phyloP scores from a whole-genome alignment of 2,329 filamentous ascomycete genomes.

The Chalaropsis thielavioides region DNA sequence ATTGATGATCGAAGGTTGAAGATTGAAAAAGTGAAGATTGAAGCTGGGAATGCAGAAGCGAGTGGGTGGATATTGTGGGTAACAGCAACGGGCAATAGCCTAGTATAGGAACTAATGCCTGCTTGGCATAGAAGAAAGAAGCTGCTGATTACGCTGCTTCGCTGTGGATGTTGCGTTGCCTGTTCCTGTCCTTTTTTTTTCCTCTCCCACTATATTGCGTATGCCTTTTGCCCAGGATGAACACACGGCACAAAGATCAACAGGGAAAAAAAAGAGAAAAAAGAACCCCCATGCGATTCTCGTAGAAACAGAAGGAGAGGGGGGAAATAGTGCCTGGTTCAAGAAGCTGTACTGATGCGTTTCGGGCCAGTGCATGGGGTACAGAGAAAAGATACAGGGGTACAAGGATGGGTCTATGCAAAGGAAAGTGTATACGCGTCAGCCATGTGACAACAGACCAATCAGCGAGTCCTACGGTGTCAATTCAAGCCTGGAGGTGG shows the following conservation, averaged over 20 bases:
- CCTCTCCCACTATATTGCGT: background rate
- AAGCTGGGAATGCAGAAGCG: background rate
- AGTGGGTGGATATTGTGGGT: background rate
- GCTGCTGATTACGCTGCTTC: conserved; percentile 11
- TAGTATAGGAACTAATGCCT: background rate
- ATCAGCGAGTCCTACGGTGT: conserved; percentile 17
- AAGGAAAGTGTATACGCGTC: conserved; percentile 22
- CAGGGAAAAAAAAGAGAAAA: background rate
- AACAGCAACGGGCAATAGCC: background rate
- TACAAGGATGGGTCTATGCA: conserved; percentile 6
- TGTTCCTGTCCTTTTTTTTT: background rate
- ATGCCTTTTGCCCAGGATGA: background rate
- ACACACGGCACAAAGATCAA: background rate
- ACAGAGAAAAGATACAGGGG: background rate
- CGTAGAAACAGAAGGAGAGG: background rate
- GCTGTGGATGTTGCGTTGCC: background rate
- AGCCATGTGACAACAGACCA: conserved; percentile 23
- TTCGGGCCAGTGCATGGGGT: conserved; percentile 11
- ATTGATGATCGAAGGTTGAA: background rate
- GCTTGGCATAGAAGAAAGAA: conserved; percentile 6
- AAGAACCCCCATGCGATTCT: background rate
- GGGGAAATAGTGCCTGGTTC: no score
- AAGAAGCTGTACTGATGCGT: conserved; percentile 4
- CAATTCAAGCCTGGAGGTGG: background rate
- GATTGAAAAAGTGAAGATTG: background rate